Base-by-base conservation (phyloP, 345 rosid genomes). In the Gossypium arboreum region DNA sequence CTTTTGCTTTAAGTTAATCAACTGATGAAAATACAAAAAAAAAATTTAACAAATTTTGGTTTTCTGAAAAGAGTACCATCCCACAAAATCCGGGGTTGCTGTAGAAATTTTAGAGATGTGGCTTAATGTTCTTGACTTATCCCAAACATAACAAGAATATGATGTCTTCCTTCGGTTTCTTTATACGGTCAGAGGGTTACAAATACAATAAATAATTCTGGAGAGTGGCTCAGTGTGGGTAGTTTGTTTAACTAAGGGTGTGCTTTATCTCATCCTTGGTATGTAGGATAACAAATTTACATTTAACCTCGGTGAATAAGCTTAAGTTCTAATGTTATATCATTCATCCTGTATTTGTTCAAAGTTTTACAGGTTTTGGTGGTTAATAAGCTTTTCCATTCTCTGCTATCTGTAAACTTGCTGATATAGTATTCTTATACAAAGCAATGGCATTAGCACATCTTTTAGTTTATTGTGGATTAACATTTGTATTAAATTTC, bases 401-500 rank as follows among this genome's bases (percentile, higher is more conserved):
- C 27, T 20, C 60, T 56, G 60, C 13, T 56, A 56, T 56, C 60
- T 9, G 24, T 56, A 56, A 55, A 55, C 60, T 18, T 56, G 25
- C 60, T 56, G 22, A 18, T 56, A 56, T 18, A 56, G 60, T 56
- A 56, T n/a, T 54, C 17, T 56, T 56, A 18, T 57, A 25, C 61
- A 57, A 57, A 57, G 61, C 61, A 57, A 57, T 57, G 29, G 9
- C 61, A 8, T 12, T 20, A 10, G 13, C 10, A 57, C 61, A 18
- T 20, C 61, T 57, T 43, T 79, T 62, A 34, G 43, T 48, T 25
- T 27, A 52, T 68, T 8, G 13, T 68, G 44, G 57, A 71, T 50
- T 67, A 34, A 54, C 45, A 16, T 73, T 69, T 71, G 59, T 50
- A 52, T 13, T 44, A 17, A 54, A 54, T 56, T 69, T 80, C 62